Evolutionary conservation across 257 asterid genomes (phyloP).

Genomic region (Ballota nigra): DNA sequence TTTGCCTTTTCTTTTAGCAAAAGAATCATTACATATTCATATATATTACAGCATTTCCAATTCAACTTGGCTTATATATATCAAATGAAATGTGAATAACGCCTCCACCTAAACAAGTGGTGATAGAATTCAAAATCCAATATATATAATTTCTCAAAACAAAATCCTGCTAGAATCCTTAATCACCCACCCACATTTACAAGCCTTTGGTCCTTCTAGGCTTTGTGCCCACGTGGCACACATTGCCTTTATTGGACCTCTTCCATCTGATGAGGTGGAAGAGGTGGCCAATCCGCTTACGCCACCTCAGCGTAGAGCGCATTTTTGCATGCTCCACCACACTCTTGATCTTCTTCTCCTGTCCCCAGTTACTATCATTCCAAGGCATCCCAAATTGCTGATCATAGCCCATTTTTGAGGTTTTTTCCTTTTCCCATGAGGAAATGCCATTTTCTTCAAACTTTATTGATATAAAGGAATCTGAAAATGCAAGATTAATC

Average conservation of each 20-base stretch:
- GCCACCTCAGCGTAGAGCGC: slow-evolving; percentile 61
- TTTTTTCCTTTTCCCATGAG: slow-evolving; percentile 49
- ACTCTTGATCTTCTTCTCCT: slow-evolving; percentile 32
- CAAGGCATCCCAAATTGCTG: slow-evolving; percentile 22
- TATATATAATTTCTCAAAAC: slow-evolving; percentile 13
- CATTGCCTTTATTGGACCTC: slow-evolving; percentile 50
- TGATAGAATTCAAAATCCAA: neutral
- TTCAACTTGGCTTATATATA: neutral
- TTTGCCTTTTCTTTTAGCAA: too few relatives aligned
- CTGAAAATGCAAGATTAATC: slow-evolving; percentile 35
- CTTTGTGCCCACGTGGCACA: slow-evolving; percentile 61
- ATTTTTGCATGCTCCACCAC: slow-evolving; percentile 57
- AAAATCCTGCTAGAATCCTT: slow-evolving; percentile 15
- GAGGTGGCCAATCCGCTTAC: slow-evolving; percentile 66
- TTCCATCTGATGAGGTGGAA: slow-evolving; percentile 68
- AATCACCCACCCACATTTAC: slow-evolving; percentile 51
- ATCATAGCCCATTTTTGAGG: slow-evolving; percentile 21
- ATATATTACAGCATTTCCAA: neutral
- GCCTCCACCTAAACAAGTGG: neutral
- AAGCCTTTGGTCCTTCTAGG: slow-evolving; percentile 44
- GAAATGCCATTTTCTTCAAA: slow-evolving; percentile 68
- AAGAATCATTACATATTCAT: too few relatives aligned
- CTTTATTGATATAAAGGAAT: slow-evolving; percentile 81
- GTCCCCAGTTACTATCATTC: slow-evolving; percentile 15
- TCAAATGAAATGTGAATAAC: neutral